Evolutionary conservation across 2,329 filamentous ascomycete species (phyloP).

Genomic region (Monilinia fructicola): DNA sequence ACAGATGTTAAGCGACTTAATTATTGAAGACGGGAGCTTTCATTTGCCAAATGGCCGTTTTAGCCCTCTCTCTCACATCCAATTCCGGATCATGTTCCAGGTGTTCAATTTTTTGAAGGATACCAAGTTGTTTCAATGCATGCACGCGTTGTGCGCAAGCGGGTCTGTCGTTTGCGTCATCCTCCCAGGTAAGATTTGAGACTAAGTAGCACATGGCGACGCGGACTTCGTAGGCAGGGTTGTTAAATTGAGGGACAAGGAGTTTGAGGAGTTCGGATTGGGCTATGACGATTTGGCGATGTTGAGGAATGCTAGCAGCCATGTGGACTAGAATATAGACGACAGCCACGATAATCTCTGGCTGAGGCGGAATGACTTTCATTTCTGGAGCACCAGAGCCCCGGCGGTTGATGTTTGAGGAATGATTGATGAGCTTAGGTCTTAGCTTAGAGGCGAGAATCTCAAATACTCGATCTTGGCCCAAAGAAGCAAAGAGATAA

Average conservation of each 20-base stretch:
- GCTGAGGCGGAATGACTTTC: constrained; percentile 55
- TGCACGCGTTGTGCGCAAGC: constrained; percentile 65
- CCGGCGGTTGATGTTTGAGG: constrained; percentile 45
- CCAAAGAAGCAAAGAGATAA: constrained; percentile 72
- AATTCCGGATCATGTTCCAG: constrained; percentile 70
- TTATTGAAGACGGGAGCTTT: constrained; percentile 35
- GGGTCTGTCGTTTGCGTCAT: constrained; percentile 66
- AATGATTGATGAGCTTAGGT: constrained; percentile 56
- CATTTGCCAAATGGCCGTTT: constrained; percentile 74
- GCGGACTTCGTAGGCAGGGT: constrained; percentile 71
- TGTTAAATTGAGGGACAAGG: constrained; percentile 70
- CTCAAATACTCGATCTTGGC: constrained; percentile 75
- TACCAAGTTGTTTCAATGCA: constrained; percentile 70
- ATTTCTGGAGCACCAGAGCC: constrained; percentile 45
- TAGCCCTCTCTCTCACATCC: constrained; percentile 81
- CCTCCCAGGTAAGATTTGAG: constrained; percentile 81
- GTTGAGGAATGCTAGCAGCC: constrained; percentile 74
- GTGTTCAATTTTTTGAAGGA: constrained; percentile 63
- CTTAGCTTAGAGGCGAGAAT: constrained; percentile 78
- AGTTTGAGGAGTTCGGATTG: constrained; percentile 75
- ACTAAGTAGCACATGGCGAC: constrained; percentile 79
- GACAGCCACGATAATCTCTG: constrained; percentile 74
- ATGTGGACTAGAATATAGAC: constrained; percentile 85
- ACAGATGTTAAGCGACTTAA: neutral
- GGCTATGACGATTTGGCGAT: constrained; percentile 73